Conservation (phyloP, 306 rosid species). For the Canavalia ensiformis region DNA sequence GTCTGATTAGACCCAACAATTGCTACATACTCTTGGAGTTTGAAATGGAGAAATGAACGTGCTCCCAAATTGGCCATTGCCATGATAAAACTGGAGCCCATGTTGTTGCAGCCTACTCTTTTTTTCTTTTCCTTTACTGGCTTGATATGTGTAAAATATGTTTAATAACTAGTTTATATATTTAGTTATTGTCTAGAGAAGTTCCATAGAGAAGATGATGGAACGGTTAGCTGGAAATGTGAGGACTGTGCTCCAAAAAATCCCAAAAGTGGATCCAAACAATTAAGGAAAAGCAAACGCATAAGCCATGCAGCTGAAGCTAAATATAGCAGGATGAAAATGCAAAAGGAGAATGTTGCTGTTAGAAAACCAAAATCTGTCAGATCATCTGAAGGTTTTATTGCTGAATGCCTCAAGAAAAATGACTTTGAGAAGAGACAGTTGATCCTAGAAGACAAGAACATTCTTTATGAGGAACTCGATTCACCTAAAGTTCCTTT, state of each 20-base stretch:
- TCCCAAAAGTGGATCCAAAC: conserved; percentile 18
- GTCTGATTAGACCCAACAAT: background rate
- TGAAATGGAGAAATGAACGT: background rate
- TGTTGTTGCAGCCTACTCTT: background rate
- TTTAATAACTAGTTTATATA: conserved; percentile 2
- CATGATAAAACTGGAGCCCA: conserved; percentile 4
- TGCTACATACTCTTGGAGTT: background rate
- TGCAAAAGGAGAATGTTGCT: background rate
- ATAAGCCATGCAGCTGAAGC: conserved; percentile 41
- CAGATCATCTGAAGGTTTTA: conserved; percentile 20
- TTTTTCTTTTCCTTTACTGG: background rate
- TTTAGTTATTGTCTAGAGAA: conserved; percentile 48
- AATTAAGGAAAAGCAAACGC: conserved; percentile 47
- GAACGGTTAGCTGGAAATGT: conserved; percentile 48
- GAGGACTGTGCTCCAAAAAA: conserved; percentile 43
- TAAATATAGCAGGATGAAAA: conserved; percentile 42
- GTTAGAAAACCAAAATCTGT: conserved; percentile 21
- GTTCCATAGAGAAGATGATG: conserved; percentile 39
- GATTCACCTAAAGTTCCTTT: conserved; percentile 1
- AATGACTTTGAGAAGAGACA: conserved; percentile 18
- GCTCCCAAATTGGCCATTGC: conserved; percentile 5
- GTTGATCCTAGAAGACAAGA: conserved; percentile 5
- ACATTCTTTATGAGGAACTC: conserved; percentile 3
- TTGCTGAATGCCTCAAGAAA: background rate
- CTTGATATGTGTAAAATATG: conserved; percentile 15